Conservation (phyloP, 176 grass and related monocot genomes). For the Cymbopogon citratus region DNA sequence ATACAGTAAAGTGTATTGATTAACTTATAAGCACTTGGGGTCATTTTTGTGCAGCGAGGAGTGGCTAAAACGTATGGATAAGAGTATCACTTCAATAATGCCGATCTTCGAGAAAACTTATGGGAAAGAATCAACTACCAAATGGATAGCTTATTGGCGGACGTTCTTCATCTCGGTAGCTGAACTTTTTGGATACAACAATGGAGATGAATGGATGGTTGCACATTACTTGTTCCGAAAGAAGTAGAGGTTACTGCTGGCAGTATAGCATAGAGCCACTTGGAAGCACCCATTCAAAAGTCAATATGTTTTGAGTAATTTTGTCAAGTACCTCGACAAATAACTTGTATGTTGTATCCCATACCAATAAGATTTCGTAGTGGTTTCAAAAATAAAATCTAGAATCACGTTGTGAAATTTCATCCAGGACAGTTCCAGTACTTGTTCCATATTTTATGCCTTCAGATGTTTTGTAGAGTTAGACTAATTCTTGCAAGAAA, state of each 20-base stretch:
- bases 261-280: background rate
- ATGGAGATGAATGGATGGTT: constrained; percentile 97
- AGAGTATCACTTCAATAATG: constrained; percentile 46
- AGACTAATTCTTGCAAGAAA: background rate
- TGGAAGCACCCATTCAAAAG: background rate
- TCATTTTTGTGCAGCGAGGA: constrained; percentile 58
- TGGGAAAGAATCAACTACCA: constrained; percentile 63
- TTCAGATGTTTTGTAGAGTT: background rate
- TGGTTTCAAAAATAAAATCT: background rate
- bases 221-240: constrained; percentile 69
- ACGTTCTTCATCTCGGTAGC: constrained; percentile 92
- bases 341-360: background rate
- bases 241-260: constrained; percentile 40
- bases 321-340: background rate
- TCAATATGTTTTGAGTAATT: background rate
- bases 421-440: background rate
- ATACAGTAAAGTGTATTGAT: background rate
- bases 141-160: constrained; percentile 93
- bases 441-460: background rate
- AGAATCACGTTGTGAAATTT: background rate
- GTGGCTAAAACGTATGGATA: constrained; percentile 89
- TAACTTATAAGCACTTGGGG: background rate
- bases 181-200: constrained; percentile 86
- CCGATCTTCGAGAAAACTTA: constrained; percentile 91
- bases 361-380: background rate